phyloP scores from a whole-genome alignment of 805 yeast species.

The Alloascoidea africana region DNA sequence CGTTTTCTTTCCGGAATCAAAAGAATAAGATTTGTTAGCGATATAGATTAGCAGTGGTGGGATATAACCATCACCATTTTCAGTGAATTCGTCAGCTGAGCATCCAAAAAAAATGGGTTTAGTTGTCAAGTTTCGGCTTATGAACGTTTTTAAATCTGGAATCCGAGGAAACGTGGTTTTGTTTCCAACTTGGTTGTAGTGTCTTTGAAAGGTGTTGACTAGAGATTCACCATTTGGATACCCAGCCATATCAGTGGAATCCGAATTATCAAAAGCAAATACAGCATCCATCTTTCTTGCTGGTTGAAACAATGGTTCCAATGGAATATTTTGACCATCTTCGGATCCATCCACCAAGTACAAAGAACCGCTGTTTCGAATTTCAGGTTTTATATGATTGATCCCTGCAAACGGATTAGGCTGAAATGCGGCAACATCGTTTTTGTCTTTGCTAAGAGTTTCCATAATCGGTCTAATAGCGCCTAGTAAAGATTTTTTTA shows the following conservation, averaged over 20 bases:
- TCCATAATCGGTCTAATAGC: background rate
- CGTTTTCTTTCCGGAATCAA: slow-evolving; percentile 58
- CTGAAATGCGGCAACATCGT: slow-evolving; percentile 54
- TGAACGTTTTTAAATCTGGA: slow-evolving; percentile 52
- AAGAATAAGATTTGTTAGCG: slow-evolving; percentile 59
- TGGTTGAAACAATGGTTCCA: slow-evolving; percentile 44
- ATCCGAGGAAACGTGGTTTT: slow-evolving; percentile 66
- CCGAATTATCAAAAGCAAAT: slow-evolving; percentile 55
- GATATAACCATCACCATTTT: slow-evolving; percentile 11
- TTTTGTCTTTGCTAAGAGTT: slow-evolving; percentile 24
- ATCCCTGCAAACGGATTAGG: slow-evolving; percentile 58
- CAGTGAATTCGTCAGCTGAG: slow-evolving; percentile 32
- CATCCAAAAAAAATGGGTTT: slow-evolving; percentile 80
- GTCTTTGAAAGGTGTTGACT: slow-evolving; percentile 39
- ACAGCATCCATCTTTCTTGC: slow-evolving; percentile 44
- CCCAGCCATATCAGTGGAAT: slow-evolving; percentile 30
- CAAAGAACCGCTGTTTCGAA: slow-evolving; percentile 22
- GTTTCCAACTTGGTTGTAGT: slow-evolving; percentile 34
- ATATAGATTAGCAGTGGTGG: slow-evolving; percentile 70
- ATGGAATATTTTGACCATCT: slow-evolving; percentile 50
- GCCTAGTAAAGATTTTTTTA: background rate
- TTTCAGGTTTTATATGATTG: slow-evolving; percentile 20
- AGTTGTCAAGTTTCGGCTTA: slow-evolving; percentile 42
- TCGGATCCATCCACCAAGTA: slow-evolving; percentile 62
- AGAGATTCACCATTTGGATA: slow-evolving; percentile 65